Evolutionary conservation across 2,329 filamentous ascomycete genomes (phyloP), one percentile per base, ranked within the genome.

Genomic region (Phyllosticta citribraziliensis): DNA sequence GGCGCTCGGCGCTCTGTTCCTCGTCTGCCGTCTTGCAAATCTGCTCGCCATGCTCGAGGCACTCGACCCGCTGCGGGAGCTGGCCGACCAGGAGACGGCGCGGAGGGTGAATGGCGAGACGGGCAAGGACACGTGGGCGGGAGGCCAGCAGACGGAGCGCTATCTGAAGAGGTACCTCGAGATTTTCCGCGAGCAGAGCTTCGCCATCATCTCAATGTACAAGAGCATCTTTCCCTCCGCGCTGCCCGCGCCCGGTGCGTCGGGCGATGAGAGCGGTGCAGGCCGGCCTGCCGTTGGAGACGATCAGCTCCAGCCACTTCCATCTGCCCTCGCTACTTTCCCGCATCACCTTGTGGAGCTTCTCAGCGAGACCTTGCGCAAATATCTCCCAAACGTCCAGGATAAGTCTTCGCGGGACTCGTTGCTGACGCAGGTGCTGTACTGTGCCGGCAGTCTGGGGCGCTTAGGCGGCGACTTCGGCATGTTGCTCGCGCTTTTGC

Each of bases 101-200:
- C 77, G 77, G 52, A 74, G 83, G 54, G 56, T 64, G 33, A 69
- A 30, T 17, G 55, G 60, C n/a, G 60, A 51, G 22, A 58, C 67
- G 12, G 74, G 56, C 70, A 81, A 60, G 11, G 68, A 74, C 40
- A 30, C 8, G 10, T 88, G 82, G 83, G 84, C 82, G 2, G 84
- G 84, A 0, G 93, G 93, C 0, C 91, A 96, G 69, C 94, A 97
- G 72, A 97, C 92, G 0, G 94, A 97, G 73, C 84, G 91, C 57
- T 99, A 91, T 69, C 78, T 99, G 52, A 99, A 97, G 74, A 84
- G 92, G 55, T 99, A 96, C 74, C 89, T 99, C 68, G 94, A 99
- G 72, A 91, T 99, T 27, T 97, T 97, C 72, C 88, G 94, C 58
- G 94, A 99, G 74, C 94, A 99, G 74, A 96, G 90, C 71, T 99